phyloP scores from a whole-genome alignment of 2,329 filamentous ascomycete species.

The Curvularia verruculosa region DNA sequence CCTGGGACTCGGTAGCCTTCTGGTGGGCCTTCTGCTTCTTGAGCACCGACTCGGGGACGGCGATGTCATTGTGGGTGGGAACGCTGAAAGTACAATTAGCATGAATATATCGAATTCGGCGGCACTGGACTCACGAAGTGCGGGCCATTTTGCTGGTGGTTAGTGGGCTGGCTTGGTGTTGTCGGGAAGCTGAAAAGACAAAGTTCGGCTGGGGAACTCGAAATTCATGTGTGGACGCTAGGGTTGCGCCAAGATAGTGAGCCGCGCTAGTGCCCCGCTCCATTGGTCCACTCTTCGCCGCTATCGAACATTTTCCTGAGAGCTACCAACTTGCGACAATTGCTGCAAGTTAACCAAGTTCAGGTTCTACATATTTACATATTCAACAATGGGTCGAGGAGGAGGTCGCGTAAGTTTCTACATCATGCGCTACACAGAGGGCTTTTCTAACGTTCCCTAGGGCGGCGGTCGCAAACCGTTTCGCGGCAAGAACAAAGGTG shows the following conservation, averaged over 20 bases:
- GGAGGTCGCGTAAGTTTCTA: slow-evolving; percentile 36
- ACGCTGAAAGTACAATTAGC: slow-evolving; percentile 61
- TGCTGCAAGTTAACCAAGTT: slow-evolving; percentile 18
- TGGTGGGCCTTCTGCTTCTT: slow-evolving; percentile 99
- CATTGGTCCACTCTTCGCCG: slow-evolving; percentile 18
- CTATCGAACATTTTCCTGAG: slow-evolving; percentile 37
- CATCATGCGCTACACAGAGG: neutral
- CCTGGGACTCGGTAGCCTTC: slow-evolving; percentile 91
- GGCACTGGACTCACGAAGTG: slow-evolving; percentile 37
- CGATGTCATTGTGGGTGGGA: slow-evolving; percentile 91
- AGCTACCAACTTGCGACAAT: slow-evolving; percentile 31
- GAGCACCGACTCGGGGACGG: slow-evolving; percentile 98
- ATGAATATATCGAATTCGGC: neutral
- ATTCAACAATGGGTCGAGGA: slow-evolving; percentile 36
- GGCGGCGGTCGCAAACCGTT: slow-evolving; percentile 40
- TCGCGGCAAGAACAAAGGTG: slow-evolving; percentile 38
- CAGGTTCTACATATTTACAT: slow-evolving; percentile 4
- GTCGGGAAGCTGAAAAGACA: slow-evolving; percentile 35
- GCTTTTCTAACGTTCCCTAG: slow-evolving; percentile 26
- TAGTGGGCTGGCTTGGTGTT: slow-evolving; percentile 42
- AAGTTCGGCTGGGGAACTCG: slow-evolving; percentile 17
- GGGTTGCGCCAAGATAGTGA: slow-evolving; percentile 29
- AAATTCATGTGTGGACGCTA: slow-evolving; percentile 40
- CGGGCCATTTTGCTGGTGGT: slow-evolving; percentile 48
- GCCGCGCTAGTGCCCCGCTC: slow-evolving; percentile 14